Base-by-base conservation (phyloP, 2,329 filamentous ascomycete genomes). In the Stagonosporopsis vannaccii region DNA sequence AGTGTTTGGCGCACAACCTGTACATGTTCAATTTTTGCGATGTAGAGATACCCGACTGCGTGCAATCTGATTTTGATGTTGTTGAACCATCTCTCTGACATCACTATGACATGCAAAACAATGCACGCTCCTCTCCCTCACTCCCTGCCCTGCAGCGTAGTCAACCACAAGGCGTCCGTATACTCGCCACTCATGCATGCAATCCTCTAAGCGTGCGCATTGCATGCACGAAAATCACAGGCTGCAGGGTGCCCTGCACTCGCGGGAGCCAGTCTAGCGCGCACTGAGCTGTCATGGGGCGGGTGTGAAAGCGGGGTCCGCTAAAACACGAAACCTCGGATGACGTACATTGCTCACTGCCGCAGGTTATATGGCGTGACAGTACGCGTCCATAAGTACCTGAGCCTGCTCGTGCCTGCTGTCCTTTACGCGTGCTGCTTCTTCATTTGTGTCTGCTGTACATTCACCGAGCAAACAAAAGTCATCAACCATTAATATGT, bases 21-120 rank as follows among this genome's bases (percentile, higher is more conserved):
- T 23, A 35, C 37, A 39, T 26, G 4, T 45, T 44, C 15, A 15
- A 8, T 19, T 25, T 53, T 41, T 41, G 35, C 20, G 19, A 37
- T 44, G 55, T 58, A 58, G 44, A 49, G 55, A 58, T 58, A 58
- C 55, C 55, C 55, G 43, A 37, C 19, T 9, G 23, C 23, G 46
- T 39, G 32, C 22, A 54, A 55, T 48, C 44, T 33, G 33, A 49
- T 19, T 36, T 1, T 43, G 41, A 30, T 33, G 6, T 19, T 8
- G 11, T n/a, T 13, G 20, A 12, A 3, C 0, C 19, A 8, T 25
- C 2, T 17, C 19, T 50, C 28, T 30, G 17, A 47, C 43, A 20
- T 47, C 50, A 53, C 33, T 3, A 1, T 46, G 15, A 30, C 20
- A 23, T 15, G 13, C 35, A 32, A 44, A 37, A 37, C 22, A 30